Evolutionary conservation across 2,329 filamentous ascomycete species (phyloP), one percentile per base, ranked within the genome.

Genomic region (Fusarium acutatum): DNA sequence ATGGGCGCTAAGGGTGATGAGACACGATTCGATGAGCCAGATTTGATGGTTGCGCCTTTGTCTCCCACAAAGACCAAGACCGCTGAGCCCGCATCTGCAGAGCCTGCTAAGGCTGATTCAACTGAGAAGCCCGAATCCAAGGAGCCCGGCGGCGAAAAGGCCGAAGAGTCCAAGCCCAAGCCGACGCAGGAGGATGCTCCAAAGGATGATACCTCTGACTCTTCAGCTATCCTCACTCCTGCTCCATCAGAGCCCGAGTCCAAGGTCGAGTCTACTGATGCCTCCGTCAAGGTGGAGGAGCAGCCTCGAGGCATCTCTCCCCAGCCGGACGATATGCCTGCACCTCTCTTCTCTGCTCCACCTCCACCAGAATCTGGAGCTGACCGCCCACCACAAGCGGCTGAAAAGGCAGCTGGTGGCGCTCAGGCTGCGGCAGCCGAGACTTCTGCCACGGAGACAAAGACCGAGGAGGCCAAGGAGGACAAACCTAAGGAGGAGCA

Each of bases 251-350:
- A 78, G 62, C 54, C 77, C 7, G 78, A 79, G 32, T 35, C 54
- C 20, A 78, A 75, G 64, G 20, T 41, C 1, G 64, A 72, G 22
- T 22, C 69, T 14, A 49, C 58, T 13, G 64, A 73, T 28, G 40
- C 66, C 43, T 57, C 68, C 24, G 54, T 57, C 22, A 73, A 76
- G 44, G 54, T 41, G 13, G 62, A 62, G 24, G 56, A 75, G 17
- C 71, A 76, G 28, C 38, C 67, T 32, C 76, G 76, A 49, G 80
- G 77, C 41, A 77, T 88, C 56, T 85, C 87, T 26, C 86, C 89
- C n/a, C 87, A 90, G 60, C 85, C 90, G 18, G 91, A 93, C 74
- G 92, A 93, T 75, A 90, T 88, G 50, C 92, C 92, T 15, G 89
- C 91, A 5, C 92, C 93, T 40, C 83, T 94, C 7, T 83, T 83